Evolutionary conservation across 768 basidiomycete species (phyloP).

Genomic region (Phylloporus arenicola): DNA sequence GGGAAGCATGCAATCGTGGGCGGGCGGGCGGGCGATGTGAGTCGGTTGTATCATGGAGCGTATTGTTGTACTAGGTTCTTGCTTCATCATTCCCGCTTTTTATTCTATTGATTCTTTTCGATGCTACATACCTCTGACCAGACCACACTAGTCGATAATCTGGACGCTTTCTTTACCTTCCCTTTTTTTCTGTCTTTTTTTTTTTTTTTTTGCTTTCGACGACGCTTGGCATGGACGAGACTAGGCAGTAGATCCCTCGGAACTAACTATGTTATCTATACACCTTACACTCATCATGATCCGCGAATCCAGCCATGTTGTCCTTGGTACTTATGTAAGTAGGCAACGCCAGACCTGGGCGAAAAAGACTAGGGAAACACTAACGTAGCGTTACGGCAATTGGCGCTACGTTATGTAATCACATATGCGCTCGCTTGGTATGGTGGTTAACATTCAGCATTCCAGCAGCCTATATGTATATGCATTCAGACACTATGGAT

Average conservation of each 20-base stretch:
- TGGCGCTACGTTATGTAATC: too few relatives aligned
- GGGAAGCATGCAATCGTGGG: conserved; percentile 15
- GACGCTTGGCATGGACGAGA: not conserved
- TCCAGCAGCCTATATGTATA: too few relatives aligned
- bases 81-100: conserved; percentile 8
- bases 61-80: conserved; percentile 21
- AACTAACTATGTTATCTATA: not conserved
- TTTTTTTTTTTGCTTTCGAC: not conserved
- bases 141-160: not conserved
- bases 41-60: conserved; percentile 18
- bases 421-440: too few relatives aligned
- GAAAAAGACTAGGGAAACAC: too few relatives aligned
- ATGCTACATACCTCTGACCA: not conserved
- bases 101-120: not conserved
- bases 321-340: too few relatives aligned
- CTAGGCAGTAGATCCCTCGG: not conserved
- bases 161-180: not conserved
- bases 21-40: conserved; percentile 17
- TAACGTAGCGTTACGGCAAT: too few relatives aligned
- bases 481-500: too few relatives aligned
- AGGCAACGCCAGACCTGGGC: too few relatives aligned
- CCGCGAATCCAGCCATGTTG: not conserved
- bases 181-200: too few relatives aligned
- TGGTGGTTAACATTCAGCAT: too few relatives aligned
- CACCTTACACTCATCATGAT: not conserved